A percentile compares a stretch with the other conserved stretches of the same genome.
Evolutionary conservation across 805 yeast species (phyloP).

Genomic region (Teunomyces atbi): DNA sequence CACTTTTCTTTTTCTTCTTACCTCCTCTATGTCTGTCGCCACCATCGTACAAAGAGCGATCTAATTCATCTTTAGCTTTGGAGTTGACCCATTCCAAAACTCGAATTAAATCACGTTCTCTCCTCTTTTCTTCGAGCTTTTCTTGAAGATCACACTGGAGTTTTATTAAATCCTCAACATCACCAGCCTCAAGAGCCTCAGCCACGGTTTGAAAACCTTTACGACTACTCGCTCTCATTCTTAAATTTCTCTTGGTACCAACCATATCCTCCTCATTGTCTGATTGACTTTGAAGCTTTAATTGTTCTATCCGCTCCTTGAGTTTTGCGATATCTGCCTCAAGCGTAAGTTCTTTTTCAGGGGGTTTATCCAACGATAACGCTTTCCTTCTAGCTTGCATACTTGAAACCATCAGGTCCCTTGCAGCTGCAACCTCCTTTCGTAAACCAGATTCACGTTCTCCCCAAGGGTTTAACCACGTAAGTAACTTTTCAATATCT

Average conservation of each 20-base stretch:
- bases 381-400: slow-evolving; percentile 60
- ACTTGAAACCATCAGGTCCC: slow-evolving; percentile 53
- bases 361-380: slow-evolving; percentile 41
- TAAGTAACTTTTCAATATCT: slow-evolving; percentile 53
- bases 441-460: slow-evolving; percentile 63
- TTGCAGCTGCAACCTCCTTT: slow-evolving; percentile 56
- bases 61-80: slow-evolving; percentile 50
- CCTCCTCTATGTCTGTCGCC: slow-evolving; percentile 29
- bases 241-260: slow-evolving; percentile 26
- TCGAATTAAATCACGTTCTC: slow-evolving; percentile 43
- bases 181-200: slow-evolving; percentile 29
- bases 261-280: slow-evolving; percentile 23
- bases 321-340: slow-evolving; percentile 36
- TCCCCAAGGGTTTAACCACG: slow-evolving; percentile 79
- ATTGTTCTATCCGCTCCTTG: slow-evolving; percentile 15
- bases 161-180: slow-evolving; percentile 22
- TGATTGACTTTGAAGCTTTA: slow-evolving; percentile 30
- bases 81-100: slow-evolving; percentile 64
- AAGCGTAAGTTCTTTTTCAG: slow-evolving; percentile 41
- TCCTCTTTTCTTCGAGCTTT: slow-evolving; percentile 30
- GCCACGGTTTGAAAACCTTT: slow-evolving; percentile 10
- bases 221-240: slow-evolving; percentile 17
- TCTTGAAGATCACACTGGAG: slow-evolving; percentile 25
- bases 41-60: slow-evolving; percentile 58
- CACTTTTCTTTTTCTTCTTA: slow-evolving; percentile 5